Conservation (phyloP, 1,284 basidiomycete genomes). For the Apiotrichum porosum region DNA sequence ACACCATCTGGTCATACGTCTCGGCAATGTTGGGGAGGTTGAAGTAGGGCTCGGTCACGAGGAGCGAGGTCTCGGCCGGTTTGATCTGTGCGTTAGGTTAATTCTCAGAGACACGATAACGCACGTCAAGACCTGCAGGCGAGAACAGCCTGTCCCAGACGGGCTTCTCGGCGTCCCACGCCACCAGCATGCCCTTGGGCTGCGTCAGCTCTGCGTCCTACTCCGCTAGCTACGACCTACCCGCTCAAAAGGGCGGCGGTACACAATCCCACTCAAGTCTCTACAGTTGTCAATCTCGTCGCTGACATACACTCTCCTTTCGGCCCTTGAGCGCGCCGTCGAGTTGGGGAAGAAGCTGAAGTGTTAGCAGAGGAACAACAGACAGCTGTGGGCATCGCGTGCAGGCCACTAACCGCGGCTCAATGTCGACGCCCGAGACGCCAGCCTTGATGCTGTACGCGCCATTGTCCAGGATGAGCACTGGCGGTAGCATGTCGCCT, state of each 20-base stretch:
- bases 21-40: constrained; percentile 86
- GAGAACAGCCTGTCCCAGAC: constrained; percentile 84
- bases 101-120: constrained; percentile 20
- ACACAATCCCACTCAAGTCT: constrained; percentile 73
- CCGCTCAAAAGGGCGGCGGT: constrained; percentile 78
- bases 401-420: constrained; percentile 33
- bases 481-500: too few species aligned
- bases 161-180: constrained; percentile 88
- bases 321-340: constrained; percentile 70
- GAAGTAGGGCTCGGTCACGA: constrained; percentile 91
- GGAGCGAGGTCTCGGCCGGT: constrained; percentile 63
- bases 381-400: background rate
- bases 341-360: constrained; percentile 69
- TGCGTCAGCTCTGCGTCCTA: constrained; percentile 11
- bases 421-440: constrained; percentile 45
- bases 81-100: constrained; percentile 59
- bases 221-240: constrained; percentile 50
- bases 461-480: constrained; percentile 78
- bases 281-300: constrained; percentile 70
- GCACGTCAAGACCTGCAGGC: constrained; percentile 61
- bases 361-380: background rate
- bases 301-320: constrained; percentile 71
- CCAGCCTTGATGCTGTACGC: constrained; percentile 74
- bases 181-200: constrained; percentile 72
- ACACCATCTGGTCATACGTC: constrained; percentile 86